Percentiles rank a stretch among this genome's conserved stretches.
Evolutionary conservation across 164 flowering plant species (phyloP).

Genomic region (Magnolia officinalis): DNA sequence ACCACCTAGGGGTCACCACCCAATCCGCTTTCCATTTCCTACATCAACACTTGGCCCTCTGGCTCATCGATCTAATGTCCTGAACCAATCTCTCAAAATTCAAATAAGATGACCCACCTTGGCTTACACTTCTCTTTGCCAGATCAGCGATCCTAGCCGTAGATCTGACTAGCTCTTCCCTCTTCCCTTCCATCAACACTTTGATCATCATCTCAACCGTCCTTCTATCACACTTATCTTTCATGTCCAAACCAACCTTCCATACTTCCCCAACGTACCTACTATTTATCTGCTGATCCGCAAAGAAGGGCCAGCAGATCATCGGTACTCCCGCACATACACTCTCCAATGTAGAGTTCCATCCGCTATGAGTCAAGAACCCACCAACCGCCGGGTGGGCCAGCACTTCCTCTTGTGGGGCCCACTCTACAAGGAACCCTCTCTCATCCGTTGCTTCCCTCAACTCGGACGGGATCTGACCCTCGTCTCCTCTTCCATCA

Average conservation of each 20-base stretch:
- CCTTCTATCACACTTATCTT: slow-evolving; percentile 21
- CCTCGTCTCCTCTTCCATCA: slow-evolving; percentile 1
- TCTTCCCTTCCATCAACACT: slow-evolving; percentile 27
- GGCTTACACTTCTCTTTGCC: slow-evolving; percentile 10
- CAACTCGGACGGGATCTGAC: slow-evolving; percentile 19
- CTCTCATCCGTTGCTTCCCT: slow-evolving; percentile 20
- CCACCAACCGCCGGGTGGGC: slow-evolving; percentile 30
- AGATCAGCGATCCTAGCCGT: slow-evolving; percentile 12
- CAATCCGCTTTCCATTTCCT: no score
- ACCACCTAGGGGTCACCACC: no score
- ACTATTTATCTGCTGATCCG: slow-evolving; percentile 27
- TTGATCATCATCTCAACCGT: slow-evolving; percentile 28
- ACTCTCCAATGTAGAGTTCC: slow-evolving; percentile 34
- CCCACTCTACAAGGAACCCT: slow-evolving; percentile 30
- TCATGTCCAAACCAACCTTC: slow-evolving; percentile 29
- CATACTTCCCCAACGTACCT: slow-evolving; percentile 22
- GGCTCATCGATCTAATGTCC: slow-evolving; percentile 17
- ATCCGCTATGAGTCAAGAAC: slow-evolving; percentile 30
- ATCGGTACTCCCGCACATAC: slow-evolving; percentile 23
- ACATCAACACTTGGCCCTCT: no score
- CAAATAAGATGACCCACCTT: slow-evolving; percentile 28
- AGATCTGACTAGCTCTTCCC: slow-evolving; percentile 17
- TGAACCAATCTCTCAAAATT: slow-evolving; percentile 22
- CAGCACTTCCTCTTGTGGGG: slow-evolving; percentile 29
- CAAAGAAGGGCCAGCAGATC: slow-evolving; percentile 29